Base-by-base conservation (phyloP, 306 rosid genomes). In the Arachis stenosperma region DNA sequence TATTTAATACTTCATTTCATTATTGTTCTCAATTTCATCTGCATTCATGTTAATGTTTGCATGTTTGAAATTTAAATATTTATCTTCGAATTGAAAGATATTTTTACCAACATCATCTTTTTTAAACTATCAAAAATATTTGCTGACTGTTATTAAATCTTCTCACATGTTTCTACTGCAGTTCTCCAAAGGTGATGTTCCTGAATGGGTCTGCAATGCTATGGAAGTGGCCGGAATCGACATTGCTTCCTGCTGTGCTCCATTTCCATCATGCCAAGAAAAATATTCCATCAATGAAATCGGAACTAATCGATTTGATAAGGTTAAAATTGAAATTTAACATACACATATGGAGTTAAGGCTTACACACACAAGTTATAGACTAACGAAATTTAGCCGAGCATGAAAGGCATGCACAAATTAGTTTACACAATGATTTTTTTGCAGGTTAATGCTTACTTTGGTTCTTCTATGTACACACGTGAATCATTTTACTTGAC, bases 161-260 rank as follows among this genome's bases (percentile, higher is more conserved):
- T 46, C 10, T 53, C 15, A 33, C 37, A 5, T 44, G 54, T 53
- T 75, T 74, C 2, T 72, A 60, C 73, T 84, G 81, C 84, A 93
- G 98, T 93, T 93, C 70, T 96, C 97, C 0, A 61, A 84, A 60
- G 96, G 98, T 7, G 90, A 93, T 78, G 89, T 91, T 71, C 96
- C 96, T 1, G 94, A 91, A 79, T 94, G 97, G 98, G 98, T 94
- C 61, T 85, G 92, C 85, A 74, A 91, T 77, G 98, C 97, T 55
- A 94, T 94, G 98, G 97, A 94, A 81, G 97, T 91, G 72, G 98
- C 97, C 30, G 99, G 97, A 77, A 84, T 95, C 22, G 88, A 95
- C 71, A 90, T 91, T 72, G 87, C 99, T 67, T 84, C 93, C 61
- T 94, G 96, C 73, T 91, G 96, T 69, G 77, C 89, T 76, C 77